Percentiles rank a stretch among this genome's conserved stretches.
Evolutionary conservation across 495 filamentous ascomycete genomes (phyloP).

Genomic region (Penicillium desertorum): DNA sequence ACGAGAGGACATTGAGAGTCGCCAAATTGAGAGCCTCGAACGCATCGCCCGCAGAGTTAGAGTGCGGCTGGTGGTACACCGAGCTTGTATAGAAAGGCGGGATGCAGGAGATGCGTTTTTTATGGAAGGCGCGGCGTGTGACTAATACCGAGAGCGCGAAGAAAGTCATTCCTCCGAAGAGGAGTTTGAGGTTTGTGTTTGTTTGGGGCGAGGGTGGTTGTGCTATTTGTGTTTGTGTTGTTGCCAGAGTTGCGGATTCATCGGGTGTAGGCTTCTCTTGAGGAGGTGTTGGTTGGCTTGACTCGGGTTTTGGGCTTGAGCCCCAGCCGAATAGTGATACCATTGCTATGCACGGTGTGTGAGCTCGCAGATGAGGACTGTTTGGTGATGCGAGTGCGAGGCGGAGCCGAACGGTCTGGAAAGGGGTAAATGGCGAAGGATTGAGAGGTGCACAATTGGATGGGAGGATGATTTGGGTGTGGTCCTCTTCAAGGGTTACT

Average conservation of each 20-base stretch:
- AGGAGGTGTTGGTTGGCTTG: conserved; percentile 1
- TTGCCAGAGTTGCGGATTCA: conserved; percentile 1
- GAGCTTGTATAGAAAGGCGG: conserved; percentile 68
- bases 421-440: background rate
- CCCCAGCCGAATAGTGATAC: conserved; percentile 34
- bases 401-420: background rate
- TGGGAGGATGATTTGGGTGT: background rate
- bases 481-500: background rate
- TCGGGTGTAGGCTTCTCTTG: conserved; percentile 12
- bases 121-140: conserved; percentile 65
- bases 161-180: conserved; percentile 72
- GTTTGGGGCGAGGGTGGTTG: conserved; percentile 18
- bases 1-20: conserved; percentile 72
- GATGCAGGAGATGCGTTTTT: conserved; percentile 51
- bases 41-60: conserved; percentile 63
- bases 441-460: background rate
- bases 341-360: conserved; percentile 19
- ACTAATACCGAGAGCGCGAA: conserved; percentile 63
- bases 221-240: conserved; percentile 17
- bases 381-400: conserved; percentile 10
- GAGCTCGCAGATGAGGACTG: conserved; percentile 5
- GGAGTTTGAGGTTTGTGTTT: conserved; percentile 50
- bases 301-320: conserved; percentile 27
- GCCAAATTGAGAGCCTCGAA: conserved; percentile 79
- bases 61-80: conserved; percentile 40